phyloP scores from a whole-genome alignment of 73 alveolate genomes.

The Paramecium pentaurelia region DNA sequence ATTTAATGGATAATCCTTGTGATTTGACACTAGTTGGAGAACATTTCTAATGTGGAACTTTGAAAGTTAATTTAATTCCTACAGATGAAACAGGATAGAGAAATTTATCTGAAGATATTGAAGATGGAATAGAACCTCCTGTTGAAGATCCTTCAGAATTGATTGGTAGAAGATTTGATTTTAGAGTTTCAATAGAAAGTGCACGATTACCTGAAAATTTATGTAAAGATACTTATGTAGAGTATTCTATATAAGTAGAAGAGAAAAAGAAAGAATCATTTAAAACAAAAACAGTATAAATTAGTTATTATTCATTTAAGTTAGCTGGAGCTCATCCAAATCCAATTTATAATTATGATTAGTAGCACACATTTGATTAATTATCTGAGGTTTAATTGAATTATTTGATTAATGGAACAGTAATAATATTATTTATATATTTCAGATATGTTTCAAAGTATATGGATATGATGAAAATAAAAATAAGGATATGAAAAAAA shows the following conservation, averaged over 20 bases:
- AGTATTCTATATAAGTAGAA: conserved; percentile 68
- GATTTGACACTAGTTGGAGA: conserved; percentile 78
- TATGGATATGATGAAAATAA: conserved; percentile 61
- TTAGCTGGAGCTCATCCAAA: conserved; percentile 61
- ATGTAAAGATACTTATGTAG: conserved; percentile 79
- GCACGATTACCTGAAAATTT: conserved; percentile 68
- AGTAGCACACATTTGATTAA: conserved; percentile 67
- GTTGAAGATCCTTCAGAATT: conserved; percentile 59
- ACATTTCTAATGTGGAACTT: conserved; percentile 67
- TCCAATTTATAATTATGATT: conserved; percentile 73
- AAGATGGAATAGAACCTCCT: conserved; percentile 56
- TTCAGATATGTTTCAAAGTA: conserved; percentile 64
- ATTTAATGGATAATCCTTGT: conserved; percentile 84
- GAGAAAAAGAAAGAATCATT: conserved; percentile 55
- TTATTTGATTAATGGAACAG: conserved; percentile 70
- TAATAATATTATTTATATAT: not conserved
- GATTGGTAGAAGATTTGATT: conserved; percentile 46
- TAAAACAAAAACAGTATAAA: conserved; percentile 52
- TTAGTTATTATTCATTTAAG: not conserved
- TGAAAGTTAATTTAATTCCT: conserved; percentile 76
- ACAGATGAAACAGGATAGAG: conserved; percentile 77
- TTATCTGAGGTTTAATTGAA: conserved; percentile 62
- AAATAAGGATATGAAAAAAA: not conserved
- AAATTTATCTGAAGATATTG: conserved; percentile 71
- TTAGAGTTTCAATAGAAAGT: conserved; percentile 47